phyloP scores from a whole-genome alignment of 495 filamentous ascomycete genomes.

The Tuber umbilicatum region DNA sequence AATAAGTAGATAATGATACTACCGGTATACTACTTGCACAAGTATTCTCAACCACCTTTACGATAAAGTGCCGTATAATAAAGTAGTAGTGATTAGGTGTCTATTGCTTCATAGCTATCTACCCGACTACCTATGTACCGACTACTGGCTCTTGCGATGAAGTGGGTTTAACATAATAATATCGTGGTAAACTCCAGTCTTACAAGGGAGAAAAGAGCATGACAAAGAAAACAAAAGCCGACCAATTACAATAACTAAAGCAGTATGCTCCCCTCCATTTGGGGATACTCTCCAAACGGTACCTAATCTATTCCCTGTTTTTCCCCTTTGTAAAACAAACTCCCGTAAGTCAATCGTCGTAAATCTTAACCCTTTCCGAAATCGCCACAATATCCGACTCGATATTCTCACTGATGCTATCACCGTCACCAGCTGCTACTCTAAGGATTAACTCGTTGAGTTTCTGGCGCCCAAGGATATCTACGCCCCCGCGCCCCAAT shows the following conservation, averaged over 20 bases:
- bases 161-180: background rate
- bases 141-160: background rate
- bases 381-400: conserved; percentile 75
- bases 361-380: conserved; percentile 70
- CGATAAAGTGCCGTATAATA: background rate
- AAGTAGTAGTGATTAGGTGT: background rate
- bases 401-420: conserved; percentile 68
- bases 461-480: conserved; percentile 80
- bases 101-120: background rate
- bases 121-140: background rate
- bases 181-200: background rate
- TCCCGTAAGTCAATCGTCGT: conserved; percentile 47
- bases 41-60: background rate
- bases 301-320: background rate
- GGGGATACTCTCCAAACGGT: background rate
- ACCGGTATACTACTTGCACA: background rate
- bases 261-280: background rate
- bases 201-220: background rate
- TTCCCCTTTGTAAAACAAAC: background rate
- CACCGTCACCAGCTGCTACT: conserved; percentile 81
- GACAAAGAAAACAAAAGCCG: background rate
- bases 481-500: conserved; percentile 41
- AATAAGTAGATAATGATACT: background rate
- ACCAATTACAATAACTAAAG: background rate
- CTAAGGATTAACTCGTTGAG: conserved; percentile 86